Conservation (phyloP, 2,329 filamentous ascomycete species). For the Gnomoniopsis smithogilvyi region DNA sequence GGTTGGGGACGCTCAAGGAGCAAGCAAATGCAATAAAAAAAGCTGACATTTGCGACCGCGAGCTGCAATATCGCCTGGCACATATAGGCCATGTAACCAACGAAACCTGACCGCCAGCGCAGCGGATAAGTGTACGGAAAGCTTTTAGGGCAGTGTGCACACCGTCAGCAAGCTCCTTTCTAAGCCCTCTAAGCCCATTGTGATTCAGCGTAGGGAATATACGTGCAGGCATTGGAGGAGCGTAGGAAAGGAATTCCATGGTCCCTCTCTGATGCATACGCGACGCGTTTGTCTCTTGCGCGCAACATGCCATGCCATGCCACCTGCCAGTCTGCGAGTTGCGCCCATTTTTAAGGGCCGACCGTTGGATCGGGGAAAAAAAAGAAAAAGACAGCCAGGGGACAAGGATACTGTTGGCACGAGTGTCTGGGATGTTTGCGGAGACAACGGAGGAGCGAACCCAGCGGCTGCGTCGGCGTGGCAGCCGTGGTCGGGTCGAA, state of each 20-base stretch:
- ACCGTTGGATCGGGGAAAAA: neutral
- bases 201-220: neutral
- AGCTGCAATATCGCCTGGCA: slow-evolving; percentile 2
- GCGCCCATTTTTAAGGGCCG: neutral
- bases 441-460: neutral
- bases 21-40: neutral
- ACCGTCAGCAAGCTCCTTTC: too few species aligned
- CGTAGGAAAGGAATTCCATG: neutral
- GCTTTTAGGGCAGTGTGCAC: neutral
- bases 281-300: neutral
- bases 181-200: neutral
- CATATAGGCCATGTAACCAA: neutral
- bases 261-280: neutral
- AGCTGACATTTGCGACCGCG: neutral
- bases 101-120: too few species aligned
- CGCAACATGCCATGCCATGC: neutral
- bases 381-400: neutral
- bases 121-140: neutral
- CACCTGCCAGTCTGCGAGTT: too few species aligned
- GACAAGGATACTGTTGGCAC: neutral
- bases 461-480: neutral
- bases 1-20: neutral
- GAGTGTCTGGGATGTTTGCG: neutral
- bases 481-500: neutral
- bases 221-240: too few species aligned